These are phyloP conservation scores for Zygosaccharomyces kombuchaensis DNA, from an alignment of 805 yeast species.

Conservation along the genomic window DNA sequence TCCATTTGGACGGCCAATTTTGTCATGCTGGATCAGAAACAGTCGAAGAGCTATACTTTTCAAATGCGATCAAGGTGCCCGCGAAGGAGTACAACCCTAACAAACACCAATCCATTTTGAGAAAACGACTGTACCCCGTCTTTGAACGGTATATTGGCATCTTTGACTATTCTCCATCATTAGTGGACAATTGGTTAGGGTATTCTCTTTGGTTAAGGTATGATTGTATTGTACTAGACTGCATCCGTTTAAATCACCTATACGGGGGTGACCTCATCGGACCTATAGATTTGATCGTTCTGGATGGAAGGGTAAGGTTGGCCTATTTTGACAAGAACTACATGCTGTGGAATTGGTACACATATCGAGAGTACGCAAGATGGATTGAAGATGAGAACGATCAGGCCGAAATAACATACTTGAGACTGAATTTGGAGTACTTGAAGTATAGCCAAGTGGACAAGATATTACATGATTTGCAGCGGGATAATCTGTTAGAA, in stretches of 20 bases:
- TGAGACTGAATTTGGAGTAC: constrained; percentile 19
- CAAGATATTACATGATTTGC: constrained; percentile 9
- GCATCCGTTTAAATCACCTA: constrained; percentile 25
- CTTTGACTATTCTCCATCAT: constrained; percentile 24
- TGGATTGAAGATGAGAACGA: constrained; percentile 19
- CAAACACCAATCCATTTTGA: constrained; percentile 4
- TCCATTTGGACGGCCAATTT: constrained; percentile 21
- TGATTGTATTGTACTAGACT: constrained; percentile 31
- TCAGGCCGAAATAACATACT: constrained; percentile 10
- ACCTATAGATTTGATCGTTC: constrained; percentile 23
- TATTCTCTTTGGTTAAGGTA: constrained; percentile 28
- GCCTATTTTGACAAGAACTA: constrained; percentile 23
- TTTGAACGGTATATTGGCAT: constrained; percentile 22
- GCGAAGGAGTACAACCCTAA: constrained; percentile 4
- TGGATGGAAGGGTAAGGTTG: constrained; percentile 18
- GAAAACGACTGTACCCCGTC: constrained; percentile 11
- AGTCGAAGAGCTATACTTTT: constrained; percentile 8
- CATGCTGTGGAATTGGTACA: constrained; percentile 30
- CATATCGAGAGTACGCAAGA: constrained; percentile 22
- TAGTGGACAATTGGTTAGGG: constrained; percentile 25
- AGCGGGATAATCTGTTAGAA: constrained; percentile 10
- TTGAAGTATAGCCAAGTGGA: constrained; percentile 7
- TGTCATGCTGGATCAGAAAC: constrained; percentile 9
- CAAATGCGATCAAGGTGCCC: constrained; percentile 4
- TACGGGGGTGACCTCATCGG: constrained; percentile 24